Conservation (phyloP, 805 yeast genomes). For the Starmerella khaoyaiensis region DNA sequence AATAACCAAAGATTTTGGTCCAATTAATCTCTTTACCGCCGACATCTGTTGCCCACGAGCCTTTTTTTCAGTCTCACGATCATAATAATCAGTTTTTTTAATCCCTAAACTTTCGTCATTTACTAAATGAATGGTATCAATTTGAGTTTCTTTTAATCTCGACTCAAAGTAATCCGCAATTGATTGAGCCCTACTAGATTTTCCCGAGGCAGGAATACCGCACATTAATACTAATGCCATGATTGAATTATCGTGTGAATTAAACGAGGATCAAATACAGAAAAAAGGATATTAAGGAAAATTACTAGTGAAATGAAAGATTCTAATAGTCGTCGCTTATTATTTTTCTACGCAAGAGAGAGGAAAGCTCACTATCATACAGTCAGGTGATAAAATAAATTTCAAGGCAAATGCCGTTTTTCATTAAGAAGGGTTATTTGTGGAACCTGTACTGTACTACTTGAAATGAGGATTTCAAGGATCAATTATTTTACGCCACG, state of each 20-base stretch:
- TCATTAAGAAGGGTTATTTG: too few species aligned
- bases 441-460: too few species aligned
- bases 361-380: too few species aligned
- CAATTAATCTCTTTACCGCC: slow-evolving; percentile 72
- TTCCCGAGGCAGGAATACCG: slow-evolving; percentile 80
- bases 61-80: slow-evolving; percentile 63
- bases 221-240: slow-evolving; percentile 82
- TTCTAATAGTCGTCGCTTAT: too few species aligned
- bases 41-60: slow-evolving; percentile 76
- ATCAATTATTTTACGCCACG: slow-evolving; percentile 70
- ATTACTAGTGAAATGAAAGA: too few species aligned
- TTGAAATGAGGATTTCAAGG: too few species aligned
- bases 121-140: slow-evolving; percentile 49
- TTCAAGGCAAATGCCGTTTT: too few species aligned
- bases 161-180: slow-evolving; percentile 38
- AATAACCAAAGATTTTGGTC: slow-evolving; percentile 58
- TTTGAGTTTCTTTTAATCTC: slow-evolving; percentile 34
- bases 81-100: slow-evolving; percentile 50
- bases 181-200: slow-evolving; percentile 56
- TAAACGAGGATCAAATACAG: background rate
- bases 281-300: background rate
- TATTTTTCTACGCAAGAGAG: too few species aligned
- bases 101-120: slow-evolving; percentile 71
- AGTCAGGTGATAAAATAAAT: background rate
- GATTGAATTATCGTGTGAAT: slow-evolving; percentile 1